phyloP scores from a whole-genome alignment of 371 early-diverging fungal species.

The Parasitella parasitica region DNA sequence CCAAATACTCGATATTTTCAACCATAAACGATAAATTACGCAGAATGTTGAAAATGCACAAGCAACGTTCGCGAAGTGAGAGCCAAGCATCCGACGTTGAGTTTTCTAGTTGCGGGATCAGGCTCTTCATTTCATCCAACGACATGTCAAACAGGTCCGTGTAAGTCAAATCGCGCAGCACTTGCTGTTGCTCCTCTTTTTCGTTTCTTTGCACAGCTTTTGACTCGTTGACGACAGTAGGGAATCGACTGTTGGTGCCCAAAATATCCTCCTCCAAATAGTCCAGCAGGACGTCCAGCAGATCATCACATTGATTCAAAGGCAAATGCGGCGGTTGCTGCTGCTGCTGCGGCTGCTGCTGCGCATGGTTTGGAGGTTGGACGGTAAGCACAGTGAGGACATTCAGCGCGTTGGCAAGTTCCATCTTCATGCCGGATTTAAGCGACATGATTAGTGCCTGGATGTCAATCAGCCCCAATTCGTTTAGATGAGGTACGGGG shows the following conservation, averaged over 20 bases:
- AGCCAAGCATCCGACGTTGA: slow-evolving; percentile 47
- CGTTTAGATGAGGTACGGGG: slow-evolving; percentile 56
- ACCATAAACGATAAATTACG: slow-evolving; percentile 67
- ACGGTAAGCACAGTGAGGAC: slow-evolving; percentile 62
- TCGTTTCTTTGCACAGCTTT: not conserved
- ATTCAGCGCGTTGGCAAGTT: slow-evolving; percentile 73
- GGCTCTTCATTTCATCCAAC: slow-evolving; percentile 54
- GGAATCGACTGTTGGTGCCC: slow-evolving; percentile 26
- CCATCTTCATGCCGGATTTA: slow-evolving; percentile 73
- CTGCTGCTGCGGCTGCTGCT: slow-evolving; percentile 20
- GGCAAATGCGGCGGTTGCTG: slow-evolving; percentile 21
- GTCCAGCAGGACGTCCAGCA: slow-evolving; percentile 55
- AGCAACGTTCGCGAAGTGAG: slow-evolving; percentile 44
- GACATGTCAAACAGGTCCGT: slow-evolving; percentile 60
- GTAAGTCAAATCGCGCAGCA: slow-evolving; percentile 17
- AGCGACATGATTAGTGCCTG: slow-evolving; percentile 76
- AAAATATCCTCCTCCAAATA: slow-evolving; percentile 46
- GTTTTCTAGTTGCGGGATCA: slow-evolving; percentile 44
- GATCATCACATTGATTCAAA: slow-evolving; percentile 50
- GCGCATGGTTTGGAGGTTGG: slow-evolving; percentile 17
- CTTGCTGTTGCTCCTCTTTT: slow-evolving; percentile 24
- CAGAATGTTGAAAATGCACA: slow-evolving; percentile 56
- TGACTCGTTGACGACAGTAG: not conserved
- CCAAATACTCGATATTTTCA: slow-evolving; percentile 61
- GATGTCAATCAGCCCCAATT: slow-evolving; percentile 69